Evolutionary conservation across 192 early-diverging fungal species (phyloP).

Genomic region (Linnemannia elongata): DNA sequence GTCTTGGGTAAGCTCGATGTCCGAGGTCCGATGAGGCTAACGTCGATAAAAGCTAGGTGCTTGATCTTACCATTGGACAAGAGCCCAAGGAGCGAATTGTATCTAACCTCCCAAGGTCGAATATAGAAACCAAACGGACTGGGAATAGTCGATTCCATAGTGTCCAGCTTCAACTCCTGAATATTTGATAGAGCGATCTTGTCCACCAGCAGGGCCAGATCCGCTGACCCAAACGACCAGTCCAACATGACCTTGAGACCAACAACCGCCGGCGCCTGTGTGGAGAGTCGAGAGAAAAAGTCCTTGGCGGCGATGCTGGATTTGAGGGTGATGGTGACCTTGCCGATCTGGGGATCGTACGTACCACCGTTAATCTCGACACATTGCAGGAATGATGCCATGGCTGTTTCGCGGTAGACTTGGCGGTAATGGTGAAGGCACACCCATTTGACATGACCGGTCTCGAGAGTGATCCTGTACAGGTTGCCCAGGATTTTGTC

Average conservation of each 20-base stretch:
- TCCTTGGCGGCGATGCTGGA: constrained; percentile 3
- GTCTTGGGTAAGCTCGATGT: not conserved
- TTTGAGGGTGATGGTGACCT: not conserved
- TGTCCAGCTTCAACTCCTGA: not conserved
- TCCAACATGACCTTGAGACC: not conserved
- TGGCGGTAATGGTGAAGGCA: constrained; percentile 34
- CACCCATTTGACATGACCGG: constrained; percentile 47
- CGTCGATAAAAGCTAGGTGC: not conserved
- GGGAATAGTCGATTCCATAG: not conserved
- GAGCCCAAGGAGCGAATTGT: not conserved
- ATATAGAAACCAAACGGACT: not conserved
- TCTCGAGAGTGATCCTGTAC: constrained; percentile 12
- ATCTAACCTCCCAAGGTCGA: not conserved
- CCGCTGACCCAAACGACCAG: not conserved
- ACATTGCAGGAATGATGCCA: constrained; percentile 2
- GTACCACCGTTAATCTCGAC: not conserved
- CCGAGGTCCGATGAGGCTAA: not conserved
- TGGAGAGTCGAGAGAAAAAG: not conserved
- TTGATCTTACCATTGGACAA: not conserved
- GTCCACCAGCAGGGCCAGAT: constrained; percentile 1
- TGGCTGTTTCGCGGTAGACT: not conserved
- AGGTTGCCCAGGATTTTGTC: constrained; percentile 33
- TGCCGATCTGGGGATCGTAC: constrained; percentile 13
- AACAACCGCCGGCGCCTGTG: not conserved
- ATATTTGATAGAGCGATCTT: constrained; percentile 1